phyloP scores from a whole-genome alignment of 1,284 basidiomycete species.

The Sporisorium sorghi region DNA sequence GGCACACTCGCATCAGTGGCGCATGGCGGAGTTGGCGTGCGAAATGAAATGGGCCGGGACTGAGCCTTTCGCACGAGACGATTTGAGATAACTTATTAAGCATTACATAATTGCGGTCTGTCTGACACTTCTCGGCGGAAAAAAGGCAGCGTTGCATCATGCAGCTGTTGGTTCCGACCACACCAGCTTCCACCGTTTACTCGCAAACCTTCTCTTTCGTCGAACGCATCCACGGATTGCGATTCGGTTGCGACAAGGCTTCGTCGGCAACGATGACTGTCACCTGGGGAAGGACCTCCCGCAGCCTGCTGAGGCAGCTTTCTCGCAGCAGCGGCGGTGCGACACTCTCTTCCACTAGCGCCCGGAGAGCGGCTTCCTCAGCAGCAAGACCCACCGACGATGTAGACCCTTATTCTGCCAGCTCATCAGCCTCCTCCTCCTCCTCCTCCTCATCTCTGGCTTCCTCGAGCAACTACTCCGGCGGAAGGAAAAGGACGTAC shows the following conservation, averaged over 20 bases:
- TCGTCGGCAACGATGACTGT: slow-evolving; percentile 12
- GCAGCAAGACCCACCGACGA: slow-evolving; percentile 45
- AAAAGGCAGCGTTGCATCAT: slow-evolving; percentile 5
- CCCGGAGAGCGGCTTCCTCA: slow-evolving; percentile 38
- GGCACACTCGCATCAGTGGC: slow-evolving; percentile 1
- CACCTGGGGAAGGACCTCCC: slow-evolving; percentile 11
- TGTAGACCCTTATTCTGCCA: slow-evolving; percentile 14
- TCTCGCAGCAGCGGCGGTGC: slow-evolving; percentile 14
- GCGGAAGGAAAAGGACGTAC: slow-evolving; percentile 35
- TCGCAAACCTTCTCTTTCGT: neutral
- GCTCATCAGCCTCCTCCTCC: slow-evolving; percentile 9
- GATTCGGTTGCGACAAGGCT: no score
- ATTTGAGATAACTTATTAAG: neutral
- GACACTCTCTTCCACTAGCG: neutral
- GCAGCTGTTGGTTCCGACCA: neutral
- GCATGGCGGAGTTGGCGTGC: no score
- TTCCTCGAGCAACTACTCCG: slow-evolving; percentile 4
- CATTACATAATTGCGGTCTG: neutral
- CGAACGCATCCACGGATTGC: neutral
- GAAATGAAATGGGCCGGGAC: no score
- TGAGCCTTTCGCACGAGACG: no score
- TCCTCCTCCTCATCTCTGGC: slow-evolving; percentile 12
- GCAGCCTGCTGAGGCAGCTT: slow-evolving; percentile 17
- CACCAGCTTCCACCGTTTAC: slow-evolving; percentile 1
- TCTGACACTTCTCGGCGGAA: no score